Evolutionary conservation across 2,329 filamentous ascomycete species (phyloP).

Genomic region (Penicillium brasilianum): DNA sequence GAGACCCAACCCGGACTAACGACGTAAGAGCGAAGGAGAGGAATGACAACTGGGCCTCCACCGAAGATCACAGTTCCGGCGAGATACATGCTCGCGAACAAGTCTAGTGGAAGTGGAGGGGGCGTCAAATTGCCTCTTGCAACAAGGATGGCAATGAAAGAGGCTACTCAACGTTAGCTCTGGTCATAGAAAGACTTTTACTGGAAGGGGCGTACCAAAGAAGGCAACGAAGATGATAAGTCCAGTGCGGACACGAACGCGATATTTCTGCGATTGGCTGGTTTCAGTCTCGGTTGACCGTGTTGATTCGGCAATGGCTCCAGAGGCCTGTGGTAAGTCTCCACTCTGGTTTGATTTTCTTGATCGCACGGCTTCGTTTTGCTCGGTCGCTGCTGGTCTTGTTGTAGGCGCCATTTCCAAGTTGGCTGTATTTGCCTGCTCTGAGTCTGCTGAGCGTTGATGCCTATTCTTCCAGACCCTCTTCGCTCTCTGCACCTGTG

Average conservation of each 20-base stretch:
- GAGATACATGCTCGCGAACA: constrained; percentile 76
- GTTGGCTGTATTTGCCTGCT: constrained; percentile 17
- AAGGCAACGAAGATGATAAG: constrained; percentile 52
- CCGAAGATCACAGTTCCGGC: constrained; percentile 73
- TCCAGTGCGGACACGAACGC: constrained; percentile 45
- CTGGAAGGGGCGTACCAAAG: constrained; percentile 45
- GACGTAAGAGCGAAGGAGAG: constrained; percentile 63
- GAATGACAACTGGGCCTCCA: constrained; percentile 69
- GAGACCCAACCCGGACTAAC: constrained; percentile 73
- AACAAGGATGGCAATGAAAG: constrained; percentile 64
- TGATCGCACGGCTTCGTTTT: constrained; percentile 15
- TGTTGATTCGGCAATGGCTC: constrained; percentile 1
- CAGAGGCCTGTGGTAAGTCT: not conserved
- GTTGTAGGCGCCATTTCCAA: constrained; percentile 11
- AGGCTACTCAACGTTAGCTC: constrained; percentile 37
- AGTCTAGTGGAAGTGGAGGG: constrained; percentile 58
- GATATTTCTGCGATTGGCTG: constrained; percentile 32
- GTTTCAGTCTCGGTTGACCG: constrained; percentile 4
- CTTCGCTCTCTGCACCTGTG: constrained; percentile 46
- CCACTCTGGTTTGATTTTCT: constrained; percentile 9
- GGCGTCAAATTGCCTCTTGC: constrained; percentile 46
- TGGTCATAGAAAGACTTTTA: constrained; percentile 4
- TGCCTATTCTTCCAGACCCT: constrained; percentile 27
- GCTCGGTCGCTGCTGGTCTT: constrained; percentile 18
- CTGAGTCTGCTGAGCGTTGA: constrained; percentile 16